Base-by-base conservation (phyloP, 257 asterid species). In the Lycium ferocissimum region DNA sequence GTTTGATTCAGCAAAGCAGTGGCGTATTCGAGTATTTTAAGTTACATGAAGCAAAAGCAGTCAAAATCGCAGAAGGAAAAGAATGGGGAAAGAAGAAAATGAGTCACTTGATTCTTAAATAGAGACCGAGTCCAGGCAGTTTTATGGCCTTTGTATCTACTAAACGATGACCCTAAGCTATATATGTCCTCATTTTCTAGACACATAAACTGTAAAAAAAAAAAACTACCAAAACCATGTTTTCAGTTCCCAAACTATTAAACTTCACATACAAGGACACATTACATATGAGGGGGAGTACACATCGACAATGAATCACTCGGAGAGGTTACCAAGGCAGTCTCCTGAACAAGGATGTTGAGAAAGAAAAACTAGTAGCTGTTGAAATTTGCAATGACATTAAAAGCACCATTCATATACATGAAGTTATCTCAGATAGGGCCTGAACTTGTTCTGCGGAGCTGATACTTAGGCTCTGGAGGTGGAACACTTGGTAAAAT, bases 381-480 rank as follows among this genome's bases (percentile, higher is more conserved):
- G 70, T 53, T 35, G 45, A 49, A 70, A 85, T 67, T 57, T 83
- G 15, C 76, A 81, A 47, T 66, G 75, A 33, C 81, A 61, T 14
- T 15, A 47, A 43, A 38, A 61, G 59, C 65, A 83, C 72, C 54
- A 75, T 22, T 61, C 83, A 85, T 81, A 87, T 51, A 63, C 83
- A 65, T 69, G 61, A 38, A 65, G 83, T 57, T 73, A 11, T 7
- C 67, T 90, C 87, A 90, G 82, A 90, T 35, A 26, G 90, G 87
- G 63, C 84, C 85, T 18, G 92, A 90, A 69, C 93, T 90, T 84
- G 91, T 89, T 85, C 91, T 78, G 45, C 91, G 87, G 49, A 90
- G 87, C 85, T 90, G 93, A 84, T 90, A 87, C 86, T 83, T 90
- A 15, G 89, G 91, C 88, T 90, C 91, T 9, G 86, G 90, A 53